Base-by-base conservation (phyloP, 768 basidiomycete genomes). In the Butyriboletus loyo region DNA sequence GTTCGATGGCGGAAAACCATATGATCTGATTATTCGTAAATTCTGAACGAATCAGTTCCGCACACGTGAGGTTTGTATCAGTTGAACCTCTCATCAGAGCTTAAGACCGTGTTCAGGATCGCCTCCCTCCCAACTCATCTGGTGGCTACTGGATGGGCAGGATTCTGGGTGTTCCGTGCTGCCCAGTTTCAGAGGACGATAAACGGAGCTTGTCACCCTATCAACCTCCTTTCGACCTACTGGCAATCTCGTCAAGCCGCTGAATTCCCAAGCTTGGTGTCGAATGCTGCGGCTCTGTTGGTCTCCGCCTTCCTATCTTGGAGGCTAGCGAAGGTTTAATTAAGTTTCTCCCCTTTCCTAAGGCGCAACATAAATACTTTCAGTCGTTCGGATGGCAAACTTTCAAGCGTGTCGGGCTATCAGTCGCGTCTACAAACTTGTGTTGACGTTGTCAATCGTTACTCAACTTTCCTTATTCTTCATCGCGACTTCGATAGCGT, bases 341-440 rank as follows among this genome's bases (percentile, higher is more conserved):
- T n/a, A n/a, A n/a, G n/a, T n/a, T n/a, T n/a, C n/a, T n/a, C n/a
- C n/a, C n/a, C n/a, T n/a, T n/a, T n/a, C n/a, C n/a, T n/a, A n/a
- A n/a, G n/a, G n/a, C n/a, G n/a, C n/a, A n/a, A 34, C 14, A 47
- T 8, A 40, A 34, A 14, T 5, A 7, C 37, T 31, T 17, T 27
- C 6, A 88, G 86, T 62, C 77, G 15, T 92, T 88, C 65, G 87
- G 89, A 39, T 92, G 89, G 89, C 87, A 89, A 68, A 92, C 89
- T 0, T 92, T 91, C 78, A 89, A 89, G 68, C 86, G 88, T 51
- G 82, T 91, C 46, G 89, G 89, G 34, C 75, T 11, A 89, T 92
- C 70, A 87, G 86, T 67, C 79, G 83, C 32, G 68, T 87, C 54
- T 92, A 92, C 75, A 87, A 83, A 66, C 71, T 84, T 42, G 84